Base-by-base conservation (phyloP, 768 basidiomycete genomes). In the Mycena maculata region DNA sequence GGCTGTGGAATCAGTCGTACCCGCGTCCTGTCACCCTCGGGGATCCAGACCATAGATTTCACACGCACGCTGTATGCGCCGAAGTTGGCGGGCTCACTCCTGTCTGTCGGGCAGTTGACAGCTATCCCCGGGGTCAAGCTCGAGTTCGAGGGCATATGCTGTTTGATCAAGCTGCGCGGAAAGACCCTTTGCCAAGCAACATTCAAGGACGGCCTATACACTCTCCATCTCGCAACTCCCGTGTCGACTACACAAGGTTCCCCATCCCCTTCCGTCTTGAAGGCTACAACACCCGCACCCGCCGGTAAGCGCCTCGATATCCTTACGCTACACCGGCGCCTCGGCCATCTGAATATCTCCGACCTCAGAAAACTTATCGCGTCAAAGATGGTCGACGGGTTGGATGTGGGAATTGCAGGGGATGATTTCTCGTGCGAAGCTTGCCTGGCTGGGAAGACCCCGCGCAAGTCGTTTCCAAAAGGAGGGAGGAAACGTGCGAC, bases 301-400 rank as follows among this genome's bases (percentile, higher is more conserved):
- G 30, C 50, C n/a, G 50, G 50, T 52, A 52, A 52, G 50, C 50
- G 50, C 50, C 50, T 52, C 33, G 50, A 52, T n/a, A 52, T 52
- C 31, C 20, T 52, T 9, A 52, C 50, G 50, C 50, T 52, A n/a
- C 50, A 52, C 31, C 50, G 50, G 31, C 50, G 50, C 10, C 50
- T 52, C n/a, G 50, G 50, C 33, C 50, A 52, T 52, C 50, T 52
- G 50, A 52, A 52, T 36, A 33, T 52, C 20, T 33, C 50, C 33
- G 50, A 52, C 13, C 50, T 56, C 41, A 56, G 54, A 27, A 56
- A 56, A 56, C 56, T 58, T 25, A n/a, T 45, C 9, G 7, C 56
- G 2, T 33, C 42, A 7, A 47, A 47, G 20, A 45, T 45, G 56
- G 56, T 58, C n/a, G 56, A 45, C n/a, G 56, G 56, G 42, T n/a